These are phyloP conservation scores for Trichoderma endophyticum DNA, from an alignment of 2,329 filamentous ascomycete genomes.

Conservation along the genomic window DNA sequence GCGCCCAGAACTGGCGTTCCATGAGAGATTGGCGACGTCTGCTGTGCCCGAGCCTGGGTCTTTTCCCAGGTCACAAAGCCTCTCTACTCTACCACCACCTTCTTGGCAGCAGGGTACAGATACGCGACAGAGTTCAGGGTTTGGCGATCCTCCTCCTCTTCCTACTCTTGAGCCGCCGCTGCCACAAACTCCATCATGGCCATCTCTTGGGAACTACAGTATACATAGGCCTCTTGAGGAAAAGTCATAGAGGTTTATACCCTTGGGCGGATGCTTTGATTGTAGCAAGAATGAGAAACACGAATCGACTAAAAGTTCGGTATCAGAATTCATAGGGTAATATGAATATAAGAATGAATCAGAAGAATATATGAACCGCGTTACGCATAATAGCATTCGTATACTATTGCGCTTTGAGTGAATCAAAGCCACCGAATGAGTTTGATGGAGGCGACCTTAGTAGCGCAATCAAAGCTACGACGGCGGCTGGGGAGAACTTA, in stretches of 20 bases:
- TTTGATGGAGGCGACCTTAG: background rate
- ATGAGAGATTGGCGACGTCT: slow-evolving; percentile 22
- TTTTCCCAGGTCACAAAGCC: slow-evolving; percentile 33
- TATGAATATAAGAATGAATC: background rate
- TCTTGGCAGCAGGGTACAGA: slow-evolving; percentile 40
- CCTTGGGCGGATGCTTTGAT: background rate
- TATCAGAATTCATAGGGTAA: background rate
- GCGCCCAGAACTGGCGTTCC: background rate
- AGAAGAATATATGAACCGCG: background rate
- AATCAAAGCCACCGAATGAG: background rate
- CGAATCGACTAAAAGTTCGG: background rate
- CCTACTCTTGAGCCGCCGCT: slow-evolving; percentile 50
- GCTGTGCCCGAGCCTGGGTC: slow-evolving; percentile 32
- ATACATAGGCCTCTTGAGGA: slow-evolving; percentile 25
- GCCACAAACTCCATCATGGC: slow-evolving; percentile 31
- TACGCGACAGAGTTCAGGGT: slow-evolving; percentile 44
- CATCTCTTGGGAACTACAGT: slow-evolving; percentile 2
- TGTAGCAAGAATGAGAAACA: background rate
- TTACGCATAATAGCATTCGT: background rate
- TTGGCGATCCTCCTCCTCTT: slow-evolving; percentile 52
- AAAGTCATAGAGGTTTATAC: background rate
- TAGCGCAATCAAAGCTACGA: background rate
- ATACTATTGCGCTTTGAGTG: background rate
- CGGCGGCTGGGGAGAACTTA: background rate
- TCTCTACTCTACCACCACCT: slow-evolving; percentile 43